These are phyloP conservation scores for Penicillium robsamsonii DNA, from an alignment of 495 filamentous ascomycete species.

Conservation along the genomic window DNA sequence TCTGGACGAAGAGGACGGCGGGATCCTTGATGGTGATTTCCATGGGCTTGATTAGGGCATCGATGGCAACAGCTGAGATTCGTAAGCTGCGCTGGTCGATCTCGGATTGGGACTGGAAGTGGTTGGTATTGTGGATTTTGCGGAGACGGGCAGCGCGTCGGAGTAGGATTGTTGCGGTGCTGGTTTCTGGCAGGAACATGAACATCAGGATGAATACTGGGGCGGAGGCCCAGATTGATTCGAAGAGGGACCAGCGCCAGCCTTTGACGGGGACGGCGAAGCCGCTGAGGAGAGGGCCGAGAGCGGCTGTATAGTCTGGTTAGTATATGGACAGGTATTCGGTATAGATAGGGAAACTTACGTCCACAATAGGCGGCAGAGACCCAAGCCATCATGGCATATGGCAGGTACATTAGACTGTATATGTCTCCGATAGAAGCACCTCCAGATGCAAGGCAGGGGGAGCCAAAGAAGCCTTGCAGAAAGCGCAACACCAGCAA, in stretches of 20 bases:
- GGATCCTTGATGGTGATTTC: slow-evolving; percentile 64
- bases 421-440: slow-evolving; percentile 56
- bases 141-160: slow-evolving; percentile 56
- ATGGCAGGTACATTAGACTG: slow-evolving; percentile 52
- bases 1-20: slow-evolving; percentile 58
- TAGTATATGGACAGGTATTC: slow-evolving; percentile 29
- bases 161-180: slow-evolving; percentile 55
- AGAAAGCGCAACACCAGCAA: slow-evolving; percentile 52
- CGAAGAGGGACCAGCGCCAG: slow-evolving; percentile 58
- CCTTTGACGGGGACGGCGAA: slow-evolving; percentile 55
- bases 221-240: slow-evolving; percentile 47
- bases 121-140: slow-evolving; percentile 39
- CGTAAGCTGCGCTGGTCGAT: slow-evolving; percentile 52
- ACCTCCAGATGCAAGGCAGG: slow-evolving; percentile 54
- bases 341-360: slow-evolving; percentile 18
- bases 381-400: slow-evolving; percentile 55
- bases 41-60: slow-evolving; percentile 60
- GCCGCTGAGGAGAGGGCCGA: slow-evolving; percentile 62
- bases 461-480: slow-evolving; percentile 54
- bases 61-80: slow-evolving; percentile 45
- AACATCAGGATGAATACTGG: slow-evolving; percentile 52
- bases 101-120: slow-evolving; percentile 48
- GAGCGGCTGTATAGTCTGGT: slow-evolving; percentile 46
- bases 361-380: slow-evolving; percentile 50
- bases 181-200: slow-evolving; percentile 57